Base-by-base conservation (phyloP, 2,329 filamentous ascomycete species). In the Alternaria ethzedia region DNA sequence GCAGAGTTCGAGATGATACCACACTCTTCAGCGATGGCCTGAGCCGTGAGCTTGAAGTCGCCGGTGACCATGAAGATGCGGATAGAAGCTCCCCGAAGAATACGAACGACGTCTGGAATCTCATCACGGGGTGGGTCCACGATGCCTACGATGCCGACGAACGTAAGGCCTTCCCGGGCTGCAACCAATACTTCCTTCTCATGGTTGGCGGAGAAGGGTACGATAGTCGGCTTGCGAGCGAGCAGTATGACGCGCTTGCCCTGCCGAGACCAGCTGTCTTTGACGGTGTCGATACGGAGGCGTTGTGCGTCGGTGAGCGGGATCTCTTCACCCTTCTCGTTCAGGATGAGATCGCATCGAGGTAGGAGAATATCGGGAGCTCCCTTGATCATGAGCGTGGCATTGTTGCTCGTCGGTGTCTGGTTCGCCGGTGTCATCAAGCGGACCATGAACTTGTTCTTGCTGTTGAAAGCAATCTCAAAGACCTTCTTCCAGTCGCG, bases 21-120 rank as follows among this genome's bases (percentile, higher is more conserved):
- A 63, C 90, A 92, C 58, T 93, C 87, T 4, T 86, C 83, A 0
- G 91, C 90, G 65, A 94, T 93, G 1, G 91, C 89, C 65, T 88
- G 84, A 0, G 91, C 91, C 0, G 91, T 94, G 15, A 93, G 84
- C 25, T 89, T 89, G 75, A 91, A 93, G 73, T 94, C 91, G 10
- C 91, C 91, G 1, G 91, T 94, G 0, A 94, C 91, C 91, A 94
- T 94, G 78, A 91, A 90, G 28, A 93, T 88, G n/a, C 89, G 84
- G 57, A 94, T 90, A 2, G 90, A 90, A 5, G 92, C 91, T 1
- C 86, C 83, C 12, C 90, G 86, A 15, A 93, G 83, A 0, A 86
- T 91, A n/a, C 82, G 80, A 26, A 89, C 81, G 1, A 89, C 87
- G 12, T 83, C 82, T 0, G 87, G 85, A 30, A 89, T 89, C 69